Evolutionary conservation across 1,284 basidiomycete genomes (phyloP).

Genomic region (Coniferiporia weirii): DNA sequence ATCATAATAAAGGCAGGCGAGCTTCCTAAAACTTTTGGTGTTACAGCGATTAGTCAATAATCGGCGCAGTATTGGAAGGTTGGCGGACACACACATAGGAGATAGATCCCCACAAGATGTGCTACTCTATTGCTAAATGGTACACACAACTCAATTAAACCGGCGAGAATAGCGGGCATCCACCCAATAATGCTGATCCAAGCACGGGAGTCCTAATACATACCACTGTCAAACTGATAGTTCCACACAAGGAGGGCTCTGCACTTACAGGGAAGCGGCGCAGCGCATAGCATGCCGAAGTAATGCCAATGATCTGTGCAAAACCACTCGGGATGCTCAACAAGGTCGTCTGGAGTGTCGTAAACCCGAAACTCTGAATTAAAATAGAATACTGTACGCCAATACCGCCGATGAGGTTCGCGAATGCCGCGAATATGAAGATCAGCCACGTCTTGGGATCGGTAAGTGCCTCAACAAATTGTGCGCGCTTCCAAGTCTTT

Average conservation of each 20-base stretch:
- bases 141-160: constrained; percentile 21
- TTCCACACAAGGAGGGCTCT: no score
- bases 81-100: neutral
- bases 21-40: constrained; percentile 15
- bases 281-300: constrained; percentile 21
- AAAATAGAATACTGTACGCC: constrained; percentile 26
- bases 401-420: constrained; percentile 24
- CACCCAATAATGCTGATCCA: constrained; percentile 21
- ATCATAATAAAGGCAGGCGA: constrained; percentile 28
- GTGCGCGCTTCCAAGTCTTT: constrained; percentile 25
- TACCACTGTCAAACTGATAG: no score
- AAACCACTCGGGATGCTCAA: constrained; percentile 29
- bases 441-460: constrained; percentile 28
- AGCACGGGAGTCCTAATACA: constrained; percentile 22
- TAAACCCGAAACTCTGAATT: constrained; percentile 31
- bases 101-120: constrained; percentile 15
- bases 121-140: constrained; percentile 8
- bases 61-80: neutral
- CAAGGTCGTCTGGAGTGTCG: constrained; percentile 27
- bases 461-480: constrained; percentile 25
- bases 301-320: constrained; percentile 23
- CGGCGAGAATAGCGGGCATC: constrained; percentile 23
- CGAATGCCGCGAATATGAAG: constrained; percentile 21
- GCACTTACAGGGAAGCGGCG: constrained; percentile 21
- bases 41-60: neutral